Conservation (phyloP, 306 rosid genomes). For the Acacia melanoxylon region DNA sequence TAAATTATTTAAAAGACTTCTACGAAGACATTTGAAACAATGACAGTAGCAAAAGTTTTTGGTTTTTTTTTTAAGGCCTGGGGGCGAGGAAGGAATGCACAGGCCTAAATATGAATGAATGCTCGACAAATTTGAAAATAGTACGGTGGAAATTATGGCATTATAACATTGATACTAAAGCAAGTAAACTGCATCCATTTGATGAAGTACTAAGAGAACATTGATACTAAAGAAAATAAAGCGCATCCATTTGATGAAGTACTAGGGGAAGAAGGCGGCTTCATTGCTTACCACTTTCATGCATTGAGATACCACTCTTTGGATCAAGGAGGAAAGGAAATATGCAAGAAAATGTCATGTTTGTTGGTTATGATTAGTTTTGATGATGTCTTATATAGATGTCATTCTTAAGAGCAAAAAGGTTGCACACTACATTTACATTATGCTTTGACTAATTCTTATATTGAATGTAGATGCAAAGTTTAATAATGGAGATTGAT, state of each 20-base stretch:
- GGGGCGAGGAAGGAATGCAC: background rate
- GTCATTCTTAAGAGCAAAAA: no score
- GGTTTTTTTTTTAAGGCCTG: no score
- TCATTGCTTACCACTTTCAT: slow-evolving; percentile 79
- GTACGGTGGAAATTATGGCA: background rate
- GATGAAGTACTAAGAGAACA: no score
- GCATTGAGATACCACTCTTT: slow-evolving; percentile 60
- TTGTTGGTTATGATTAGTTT: no score
- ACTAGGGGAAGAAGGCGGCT: background rate
- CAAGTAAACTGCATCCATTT: slow-evolving; percentile 17
- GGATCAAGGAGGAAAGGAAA: slow-evolving; percentile 88
- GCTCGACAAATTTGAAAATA: background rate
- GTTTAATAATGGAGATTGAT: no score
- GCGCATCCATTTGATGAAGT: no score
- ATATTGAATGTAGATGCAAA: no score
- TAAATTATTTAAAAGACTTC: background rate
- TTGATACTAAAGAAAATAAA: no score
- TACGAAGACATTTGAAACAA: background rate
- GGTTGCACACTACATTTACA: no score
- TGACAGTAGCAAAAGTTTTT: background rate
- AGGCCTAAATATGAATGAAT: background rate
- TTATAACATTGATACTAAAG: background rate
- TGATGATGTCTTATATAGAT: background rate
- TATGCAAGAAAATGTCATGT: slow-evolving; percentile 50
- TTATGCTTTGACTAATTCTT: no score